Conservation (phyloP, 192 early-diverging fungal genomes). For the Pilobolus umbonatus region DNA sequence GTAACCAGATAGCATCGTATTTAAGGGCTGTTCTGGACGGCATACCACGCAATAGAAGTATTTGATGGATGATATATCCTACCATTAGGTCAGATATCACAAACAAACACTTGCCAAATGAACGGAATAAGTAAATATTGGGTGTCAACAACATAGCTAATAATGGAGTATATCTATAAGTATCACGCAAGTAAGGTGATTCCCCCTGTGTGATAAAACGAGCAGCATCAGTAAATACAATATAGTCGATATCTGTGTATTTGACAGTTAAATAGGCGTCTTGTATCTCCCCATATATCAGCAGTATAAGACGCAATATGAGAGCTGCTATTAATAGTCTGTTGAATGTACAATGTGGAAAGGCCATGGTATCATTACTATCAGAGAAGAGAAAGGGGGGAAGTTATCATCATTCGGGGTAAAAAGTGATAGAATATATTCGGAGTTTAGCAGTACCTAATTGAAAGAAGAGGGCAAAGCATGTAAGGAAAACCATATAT, state of each 20-base stretch:
- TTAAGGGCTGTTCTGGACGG: constrained; percentile 41
- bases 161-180: constrained; percentile 96
- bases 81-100: constrained; percentile 72
- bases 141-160: constrained; percentile 88
- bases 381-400: no score
- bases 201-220: constrained; percentile 61
- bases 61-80: constrained; percentile 62
- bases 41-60: constrained; percentile 52
- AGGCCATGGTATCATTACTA: no score
- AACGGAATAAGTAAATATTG: constrained; percentile 64
- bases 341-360: no score
- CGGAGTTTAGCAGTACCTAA: no score
- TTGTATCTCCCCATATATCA: constrained; percentile 85
- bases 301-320: constrained; percentile 58
- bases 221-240: constrained; percentile 94
- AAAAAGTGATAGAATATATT: no score
- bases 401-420: no score
- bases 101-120: constrained; percentile 95
- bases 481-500: no score
- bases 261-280: constrained; percentile 87
- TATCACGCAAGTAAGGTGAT: constrained; percentile 87
- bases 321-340: constrained; percentile 22
- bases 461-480: no score
- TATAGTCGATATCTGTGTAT: constrained; percentile 98
- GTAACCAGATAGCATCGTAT: constrained; percentile 72